Evolutionary conservation across 805 yeast genomes (phyloP), one percentile per base, ranked within the genome.

Genomic region (Monosporozyma servazzii): DNA sequence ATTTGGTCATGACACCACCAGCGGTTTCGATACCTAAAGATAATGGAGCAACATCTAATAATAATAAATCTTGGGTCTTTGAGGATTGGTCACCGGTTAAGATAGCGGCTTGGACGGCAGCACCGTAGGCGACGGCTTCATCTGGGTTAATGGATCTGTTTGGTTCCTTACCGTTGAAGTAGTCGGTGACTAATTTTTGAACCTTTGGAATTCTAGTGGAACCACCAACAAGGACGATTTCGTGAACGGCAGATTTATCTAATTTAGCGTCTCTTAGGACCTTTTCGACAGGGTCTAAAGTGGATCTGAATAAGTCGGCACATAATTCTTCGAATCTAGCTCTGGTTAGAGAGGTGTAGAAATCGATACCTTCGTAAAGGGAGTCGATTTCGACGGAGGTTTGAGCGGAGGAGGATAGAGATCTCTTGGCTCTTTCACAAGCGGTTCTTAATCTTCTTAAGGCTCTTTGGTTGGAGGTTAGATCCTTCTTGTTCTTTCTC

Each of bases 101-200:
- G 70, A 90, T 89, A 64, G 96, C 97, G 64, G 96, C 97, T 79
- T 89, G 97, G 64, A 89, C 97, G 61, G 97, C 97, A 62, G 97
- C 97, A 85, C 97, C 97, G 79, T 89, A 89, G 68, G 97, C 97
- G 74, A 89, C 97, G 71, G 97, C 97, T 80, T 89, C 97, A 80
- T 90, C 97, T 66, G 97, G 98, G 85, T 90, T 90, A 75, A 90
- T 90, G 53, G 96, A 88, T 80, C 84, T 88, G 82, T 88, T 88
- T 75, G 96, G 96, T 77, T 90, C 96, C 79, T 90, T 91, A 74
- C 97, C 97, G 76, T 90, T 88, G 84, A 91, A 90, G 86, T 80
- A 91, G 75, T 91, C 98, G 64, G 96, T 86, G 53, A 90, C 96
- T 67, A 90, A 82, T 75, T 90, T 90, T 79, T 90, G 98, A 64